These are phyloP conservation scores for Malassezia caprae DNA, from an alignment of 1,284 basidiomycete genomes.

Conservation along the genomic window DNA sequence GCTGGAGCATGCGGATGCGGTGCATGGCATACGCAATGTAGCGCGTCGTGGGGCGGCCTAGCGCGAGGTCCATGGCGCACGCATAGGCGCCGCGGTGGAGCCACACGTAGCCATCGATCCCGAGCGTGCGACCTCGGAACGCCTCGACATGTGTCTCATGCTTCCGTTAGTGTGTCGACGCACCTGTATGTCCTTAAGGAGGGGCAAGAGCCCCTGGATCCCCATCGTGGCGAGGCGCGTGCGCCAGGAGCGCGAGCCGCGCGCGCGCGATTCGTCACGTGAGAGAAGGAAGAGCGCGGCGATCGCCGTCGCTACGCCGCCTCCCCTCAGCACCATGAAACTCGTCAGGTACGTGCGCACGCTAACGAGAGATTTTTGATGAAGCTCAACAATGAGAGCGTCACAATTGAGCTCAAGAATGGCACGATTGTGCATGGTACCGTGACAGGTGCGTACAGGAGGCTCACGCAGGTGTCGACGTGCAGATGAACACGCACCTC, in stretches of 20 bases:
- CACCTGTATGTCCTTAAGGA: constrained; percentile 68
- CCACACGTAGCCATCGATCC: constrained; percentile 89
- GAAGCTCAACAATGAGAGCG: constrained; percentile 99
- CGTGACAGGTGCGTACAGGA: constrained; percentile 66
- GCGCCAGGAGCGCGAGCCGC: background rate
- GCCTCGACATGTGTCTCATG: constrained; percentile 25
- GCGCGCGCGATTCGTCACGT: constrained; percentile 2
- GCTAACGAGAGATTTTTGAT: constrained; percentile 71
- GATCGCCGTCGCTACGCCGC: background rate
- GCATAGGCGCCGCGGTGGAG: constrained; percentile 86
- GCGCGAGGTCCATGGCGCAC: constrained; percentile 77
- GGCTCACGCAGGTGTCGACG: constrained; percentile 34
- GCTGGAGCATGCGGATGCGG: constrained; percentile 70
- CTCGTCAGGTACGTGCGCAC: constrained; percentile 36
- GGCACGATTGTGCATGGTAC: constrained; percentile 91
- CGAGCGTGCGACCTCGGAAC: constrained; percentile 51
- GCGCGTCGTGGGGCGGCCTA: constrained; percentile 66
- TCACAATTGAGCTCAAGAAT: constrained; percentile 96
- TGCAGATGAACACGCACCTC: constrained; percentile 80
- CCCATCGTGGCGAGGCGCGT: constrained; percentile 51
- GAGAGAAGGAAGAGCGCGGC: background rate
- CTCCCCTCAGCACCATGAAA: constrained; percentile 34
- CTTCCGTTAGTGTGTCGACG: constrained; percentile 2
- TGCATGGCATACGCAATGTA: constrained; percentile 96
- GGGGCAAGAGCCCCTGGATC: constrained; percentile 81